Conservation (phyloP, 805 yeast genomes). For the Pichia cabralensis region DNA sequence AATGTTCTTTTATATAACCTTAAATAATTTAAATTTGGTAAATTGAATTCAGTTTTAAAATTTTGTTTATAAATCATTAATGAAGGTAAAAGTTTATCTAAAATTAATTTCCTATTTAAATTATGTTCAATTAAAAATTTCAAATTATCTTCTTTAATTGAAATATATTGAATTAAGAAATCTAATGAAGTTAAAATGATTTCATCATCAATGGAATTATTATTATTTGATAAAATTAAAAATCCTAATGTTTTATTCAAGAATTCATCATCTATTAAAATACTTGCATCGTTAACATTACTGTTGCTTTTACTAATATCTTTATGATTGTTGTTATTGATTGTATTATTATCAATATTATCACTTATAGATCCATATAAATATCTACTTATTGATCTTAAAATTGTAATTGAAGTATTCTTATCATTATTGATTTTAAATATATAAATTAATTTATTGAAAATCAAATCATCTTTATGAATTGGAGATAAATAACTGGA, state of each 20-base stretch:
- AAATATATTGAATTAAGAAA: constrained; percentile 68
- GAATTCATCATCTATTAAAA: constrained; percentile 33
- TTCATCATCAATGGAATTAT: constrained; percentile 47
- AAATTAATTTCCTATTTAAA: constrained; percentile 38
- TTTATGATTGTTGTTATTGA: constrained; percentile 1
- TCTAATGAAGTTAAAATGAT: constrained; percentile 65
- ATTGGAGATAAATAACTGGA: constrained; percentile 76
- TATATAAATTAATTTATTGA: constrained; percentile 43
- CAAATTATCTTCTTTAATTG: constrained; percentile 40
- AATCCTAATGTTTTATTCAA: constrained; percentile 49
- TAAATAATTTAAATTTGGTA: constrained; percentile 23
- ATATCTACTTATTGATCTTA: constrained; percentile 72
- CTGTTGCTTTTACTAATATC: neutral
- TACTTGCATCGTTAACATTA: constrained; percentile 32
- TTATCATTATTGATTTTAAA: constrained; percentile 54
- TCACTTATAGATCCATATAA: constrained; percentile 42
- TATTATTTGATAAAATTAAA: constrained; percentile 35
- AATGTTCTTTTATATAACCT: constrained; percentile 44
- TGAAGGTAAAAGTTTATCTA: constrained; percentile 53
- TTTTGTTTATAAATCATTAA: constrained; percentile 41
- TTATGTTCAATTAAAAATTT: constrained; percentile 40
- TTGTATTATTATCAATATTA: constrained; percentile 5
- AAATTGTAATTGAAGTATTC: constrained; percentile 52
- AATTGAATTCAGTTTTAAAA: constrained; percentile 27
- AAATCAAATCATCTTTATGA: constrained; percentile 56